Evolutionary conservation across 257 asterid genomes (phyloP).

Genomic region (Fraxinus cuspidata): DNA sequence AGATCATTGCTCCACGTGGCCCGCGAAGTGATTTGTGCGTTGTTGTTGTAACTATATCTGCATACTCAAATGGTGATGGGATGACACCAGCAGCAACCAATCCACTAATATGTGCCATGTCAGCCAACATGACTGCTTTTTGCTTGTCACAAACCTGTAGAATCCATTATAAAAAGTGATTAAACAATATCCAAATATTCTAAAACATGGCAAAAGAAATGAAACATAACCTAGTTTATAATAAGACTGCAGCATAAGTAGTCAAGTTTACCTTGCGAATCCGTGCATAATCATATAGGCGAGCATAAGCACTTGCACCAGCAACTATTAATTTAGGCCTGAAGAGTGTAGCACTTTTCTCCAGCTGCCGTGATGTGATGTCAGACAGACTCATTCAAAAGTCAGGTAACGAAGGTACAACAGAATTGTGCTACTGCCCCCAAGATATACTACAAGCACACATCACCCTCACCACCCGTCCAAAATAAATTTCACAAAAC

Average conservation of each 20-base stretch:
- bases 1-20: slow-evolving; percentile 98
- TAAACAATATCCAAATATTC: not conserved
- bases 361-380: slow-evolving; percentile 68
- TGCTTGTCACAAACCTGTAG: slow-evolving; percentile 92
- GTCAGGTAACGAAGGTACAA: slow-evolving; percentile 14
- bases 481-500: not conserved
- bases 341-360: slow-evolving; percentile 85
- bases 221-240: not conserved
- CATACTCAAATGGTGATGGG: slow-evolving; percentile 95
- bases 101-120: slow-evolving; percentile 99
- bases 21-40: slow-evolving; percentile 97
- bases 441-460: not conserved
- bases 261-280: slow-evolving; percentile 69
- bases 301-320: slow-evolving; percentile 99
- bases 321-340: slow-evolving; percentile 96
- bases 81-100: slow-evolving; percentile 97
- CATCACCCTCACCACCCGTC: not conserved
- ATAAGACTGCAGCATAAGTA: not conserved
- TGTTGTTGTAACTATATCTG: slow-evolving; percentile 94
- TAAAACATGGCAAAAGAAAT: not conserved
- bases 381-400: slow-evolving; percentile 13
- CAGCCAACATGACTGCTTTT: slow-evolving; percentile 88
- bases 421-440: not conserved
- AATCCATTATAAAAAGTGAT: slow-evolving; percentile 18
- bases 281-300: slow-evolving; percentile 83